phyloP scores from a whole-genome alignment of 805 yeast species.

The Candida namnaoensis region DNA sequence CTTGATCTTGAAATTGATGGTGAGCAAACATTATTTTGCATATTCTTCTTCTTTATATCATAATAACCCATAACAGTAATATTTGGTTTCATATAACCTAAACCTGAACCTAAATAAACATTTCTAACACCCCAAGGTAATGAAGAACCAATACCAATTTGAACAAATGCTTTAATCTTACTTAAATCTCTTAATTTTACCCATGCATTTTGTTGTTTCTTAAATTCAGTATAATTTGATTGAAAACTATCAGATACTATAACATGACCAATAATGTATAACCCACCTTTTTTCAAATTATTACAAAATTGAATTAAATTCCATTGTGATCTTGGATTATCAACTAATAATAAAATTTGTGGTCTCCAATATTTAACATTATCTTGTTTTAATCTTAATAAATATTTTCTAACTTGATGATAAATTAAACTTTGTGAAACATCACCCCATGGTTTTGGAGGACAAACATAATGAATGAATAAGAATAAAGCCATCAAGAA shows the following conservation, averaged over 20 bases:
- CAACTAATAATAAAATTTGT: conserved; percentile 80
- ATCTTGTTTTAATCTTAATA: conserved; percentile 74
- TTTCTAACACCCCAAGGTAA: conserved; percentile 94
- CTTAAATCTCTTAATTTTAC: conserved; percentile 67
- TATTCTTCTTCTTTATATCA: conserved; percentile 36
- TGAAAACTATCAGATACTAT: conserved; percentile 59
- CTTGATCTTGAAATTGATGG: conserved; percentile 2
- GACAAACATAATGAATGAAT: conserved; percentile 81
- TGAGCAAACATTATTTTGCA: conserved; percentile 1
- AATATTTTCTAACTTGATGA: conserved; percentile 92
- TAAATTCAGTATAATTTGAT: conserved; percentile 57
- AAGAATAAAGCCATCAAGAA: conserved; percentile 60
- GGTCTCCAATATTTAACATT: conserved; percentile 99
- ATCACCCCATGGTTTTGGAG: conserved; percentile 98
- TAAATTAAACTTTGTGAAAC: conserved; percentile 92
- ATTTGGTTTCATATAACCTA: conserved; percentile 98
- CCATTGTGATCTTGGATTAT: conserved; percentile 90
- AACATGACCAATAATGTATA: conserved; percentile 89
- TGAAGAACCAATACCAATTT: conserved; percentile 79
- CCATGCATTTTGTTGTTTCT: conserved; percentile 77
- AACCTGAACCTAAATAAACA: conserved; percentile 84
- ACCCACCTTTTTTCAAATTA: conserved; percentile 90
- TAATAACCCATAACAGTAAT: conserved; percentile 88
- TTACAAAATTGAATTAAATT: conserved; percentile 87
- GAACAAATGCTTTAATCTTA: conserved; percentile 87